phyloP scores from a whole-genome alignment of 495 filamentous ascomycete genomes.

The Extremus antarcticus region DNA sequence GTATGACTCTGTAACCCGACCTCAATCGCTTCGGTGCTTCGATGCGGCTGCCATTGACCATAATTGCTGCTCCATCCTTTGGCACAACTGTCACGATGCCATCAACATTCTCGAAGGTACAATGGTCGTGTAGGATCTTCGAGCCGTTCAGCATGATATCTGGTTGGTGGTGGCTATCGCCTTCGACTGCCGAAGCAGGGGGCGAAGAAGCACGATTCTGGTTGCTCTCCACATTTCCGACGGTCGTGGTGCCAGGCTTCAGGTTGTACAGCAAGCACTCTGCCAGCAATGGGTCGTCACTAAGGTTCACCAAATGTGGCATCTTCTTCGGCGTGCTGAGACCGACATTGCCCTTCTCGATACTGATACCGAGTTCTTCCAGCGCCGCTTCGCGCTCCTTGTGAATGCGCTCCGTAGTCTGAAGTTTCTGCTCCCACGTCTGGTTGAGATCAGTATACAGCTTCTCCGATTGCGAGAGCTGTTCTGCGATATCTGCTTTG shows the following conservation, averaged over 20 bases:
- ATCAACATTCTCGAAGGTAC: conserved; percentile 83
- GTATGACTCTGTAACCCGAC: conserved; percentile 87
- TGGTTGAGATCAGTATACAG: conserved; percentile 93
- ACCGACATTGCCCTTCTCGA: conserved; percentile 95
- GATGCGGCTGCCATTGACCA: conserved; percentile 92
- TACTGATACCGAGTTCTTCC: conserved; percentile 95
- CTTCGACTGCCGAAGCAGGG: background rate
- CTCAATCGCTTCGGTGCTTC: conserved; percentile 71
- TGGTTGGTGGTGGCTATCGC: background rate
- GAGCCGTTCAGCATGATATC: conserved; percentile 93
- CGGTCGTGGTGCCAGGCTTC: conserved; percentile 84
- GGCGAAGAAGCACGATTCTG: conserved; percentile 45
- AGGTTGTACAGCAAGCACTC: conserved; percentile 98
- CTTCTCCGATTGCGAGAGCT: conserved; percentile 91
- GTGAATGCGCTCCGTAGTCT: conserved; percentile 92
- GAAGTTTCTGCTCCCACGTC: conserved; percentile 95
- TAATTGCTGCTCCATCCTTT: conserved; percentile 79
- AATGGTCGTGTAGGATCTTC: conserved; percentile 84
- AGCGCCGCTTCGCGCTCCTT: conserved; percentile 92
- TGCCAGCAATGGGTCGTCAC: conserved; percentile 87
- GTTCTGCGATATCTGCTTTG: conserved; percentile 96
- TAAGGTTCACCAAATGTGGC: conserved; percentile 96
- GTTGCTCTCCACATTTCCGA: conserved; percentile 76
- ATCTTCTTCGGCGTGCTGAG: conserved; percentile 96
- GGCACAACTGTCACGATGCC: conserved; percentile 84